A percentile compares a stretch with the other conserved stretches of the same genome.
Conservation (phyloP, 352 stramenopile genomes). For the Halophytophthora polymorphica region DNA sequence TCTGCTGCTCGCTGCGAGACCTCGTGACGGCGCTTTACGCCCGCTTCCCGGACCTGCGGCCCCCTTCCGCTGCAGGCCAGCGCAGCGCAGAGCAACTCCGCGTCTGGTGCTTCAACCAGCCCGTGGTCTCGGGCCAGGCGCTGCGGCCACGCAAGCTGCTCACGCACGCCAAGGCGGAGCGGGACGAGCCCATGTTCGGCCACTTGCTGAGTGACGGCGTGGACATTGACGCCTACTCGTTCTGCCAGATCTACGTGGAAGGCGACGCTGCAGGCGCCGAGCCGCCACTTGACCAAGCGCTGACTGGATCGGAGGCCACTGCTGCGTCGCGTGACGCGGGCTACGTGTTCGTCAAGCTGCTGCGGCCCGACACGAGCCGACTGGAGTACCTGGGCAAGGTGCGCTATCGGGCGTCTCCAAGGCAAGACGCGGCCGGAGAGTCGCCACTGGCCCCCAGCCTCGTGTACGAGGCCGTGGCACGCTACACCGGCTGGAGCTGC, state of each 20-base stretch:
- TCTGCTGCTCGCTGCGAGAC: constrained; percentile 63
- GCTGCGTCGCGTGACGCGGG: constrained; percentile 1
- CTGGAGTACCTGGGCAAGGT: constrained; percentile 41
- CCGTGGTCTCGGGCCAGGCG: constrained; percentile 65
- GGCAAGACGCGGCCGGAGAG: constrained; percentile 1
- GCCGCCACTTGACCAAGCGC: constrained; percentile 25
- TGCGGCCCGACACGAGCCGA: constrained; percentile 14
- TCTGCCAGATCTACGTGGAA: constrained; percentile 76
- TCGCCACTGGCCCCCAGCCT: constrained; percentile 23
- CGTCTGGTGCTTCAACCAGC: constrained; percentile 81
- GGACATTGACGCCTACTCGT: constrained; percentile 83
- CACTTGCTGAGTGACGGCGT: constrained; percentile 69
- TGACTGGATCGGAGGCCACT: constrained; percentile 4
- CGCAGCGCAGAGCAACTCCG: constrained; percentile 27
- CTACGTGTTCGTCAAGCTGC: constrained; percentile 55
- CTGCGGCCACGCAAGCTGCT: constrained; percentile 71
- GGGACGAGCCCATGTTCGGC: constrained; percentile 58
- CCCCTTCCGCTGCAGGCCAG: too few species aligned
- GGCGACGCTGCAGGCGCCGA: constrained; percentile 27
- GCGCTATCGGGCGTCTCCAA: constrained; percentile 28
- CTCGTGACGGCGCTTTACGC: constrained; percentile 39
- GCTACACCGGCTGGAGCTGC: constrained; percentile 32
- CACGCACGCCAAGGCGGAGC: constrained; percentile 35
- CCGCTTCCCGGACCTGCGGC: constrained; percentile 20
- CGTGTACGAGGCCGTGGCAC: constrained; percentile 50